Conservation (phyloP, 176 grass and related monocot species). For the Phyllostachys edulis region DNA sequence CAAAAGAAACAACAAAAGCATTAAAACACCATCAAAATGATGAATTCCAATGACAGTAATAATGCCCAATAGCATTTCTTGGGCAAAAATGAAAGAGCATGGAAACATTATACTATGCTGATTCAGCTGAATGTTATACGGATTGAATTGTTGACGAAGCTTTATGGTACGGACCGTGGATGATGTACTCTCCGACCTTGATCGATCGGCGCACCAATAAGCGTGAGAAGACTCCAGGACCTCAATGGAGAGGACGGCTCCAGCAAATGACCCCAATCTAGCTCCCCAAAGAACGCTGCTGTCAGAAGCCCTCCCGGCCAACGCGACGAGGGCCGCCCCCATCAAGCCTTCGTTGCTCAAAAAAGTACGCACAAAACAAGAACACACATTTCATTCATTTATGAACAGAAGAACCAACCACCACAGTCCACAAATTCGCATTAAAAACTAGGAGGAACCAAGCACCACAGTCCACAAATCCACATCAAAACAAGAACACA, state of each 20-base stretch:
- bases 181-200: conserved; percentile 34
- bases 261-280: neutral
- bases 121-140: neutral
- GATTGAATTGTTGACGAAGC: neutral
- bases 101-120: neutral
- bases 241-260: conserved; percentile 71
- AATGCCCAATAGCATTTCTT: neutral
- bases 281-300: conserved; percentile 61
- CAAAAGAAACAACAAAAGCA: neutral
- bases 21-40: neutral
- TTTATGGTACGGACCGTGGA: conserved; percentile 55
- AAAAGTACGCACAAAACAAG: too few species aligned
- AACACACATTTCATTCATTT: too few species aligned
- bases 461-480: neutral
- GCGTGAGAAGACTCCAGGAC: conserved; percentile 75
- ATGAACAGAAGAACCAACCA: too few species aligned
- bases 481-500: conserved; percentile 21
- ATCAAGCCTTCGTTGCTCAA: conserved; percentile 38
- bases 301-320: conserved; percentile 36
- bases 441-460: neutral
- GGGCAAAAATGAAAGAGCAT: too few species aligned
- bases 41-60: neutral
- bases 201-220: conserved; percentile 13
- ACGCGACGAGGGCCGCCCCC: too few species aligned
- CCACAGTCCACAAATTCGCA: too few species aligned